Conservation (phyloP, 2,329 filamentous ascomycete genomes). For the Aspergillus luchuensis region DNA sequence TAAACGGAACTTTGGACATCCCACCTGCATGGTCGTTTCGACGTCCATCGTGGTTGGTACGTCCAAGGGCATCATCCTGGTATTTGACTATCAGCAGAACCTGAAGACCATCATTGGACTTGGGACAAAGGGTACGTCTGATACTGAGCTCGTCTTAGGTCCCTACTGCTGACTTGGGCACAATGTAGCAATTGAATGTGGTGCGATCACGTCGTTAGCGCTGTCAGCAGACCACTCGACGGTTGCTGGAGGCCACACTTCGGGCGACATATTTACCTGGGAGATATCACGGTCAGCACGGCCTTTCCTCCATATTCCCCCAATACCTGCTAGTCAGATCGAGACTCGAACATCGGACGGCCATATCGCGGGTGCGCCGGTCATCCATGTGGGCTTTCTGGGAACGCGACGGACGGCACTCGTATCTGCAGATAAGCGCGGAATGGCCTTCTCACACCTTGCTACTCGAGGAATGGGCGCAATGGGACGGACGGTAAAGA, state of each 20-base stretch:
- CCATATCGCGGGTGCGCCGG: conserved; percentile 73
- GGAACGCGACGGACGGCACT: conserved; percentile 91
- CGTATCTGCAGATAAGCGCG: conserved; percentile 89
- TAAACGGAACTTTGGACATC: conserved; percentile 86
- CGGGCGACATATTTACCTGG: conserved; percentile 95
- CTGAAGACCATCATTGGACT: conserved; percentile 91
- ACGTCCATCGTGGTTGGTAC: conserved; percentile 89
- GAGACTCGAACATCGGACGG: conserved; percentile 74
- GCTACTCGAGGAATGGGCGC: conserved; percentile 88
- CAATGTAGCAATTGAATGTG: conserved; percentile 77
- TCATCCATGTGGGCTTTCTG: conserved; percentile 92
- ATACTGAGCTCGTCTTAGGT: background rate
- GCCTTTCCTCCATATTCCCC: conserved; percentile 85
- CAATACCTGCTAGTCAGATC: conserved; percentile 66
- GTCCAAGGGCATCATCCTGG: conserved; percentile 87
- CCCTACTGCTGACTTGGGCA: background rate
- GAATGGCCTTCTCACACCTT: conserved; percentile 98
- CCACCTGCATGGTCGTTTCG: conserved; percentile 86
- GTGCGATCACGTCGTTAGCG: conserved; percentile 80
- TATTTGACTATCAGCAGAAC: conserved; percentile 97
- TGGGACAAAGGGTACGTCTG: conserved; percentile 75
- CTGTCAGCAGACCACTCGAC: conserved; percentile 93
- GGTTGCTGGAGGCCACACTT: conserved; percentile 84
- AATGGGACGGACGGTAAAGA: conserved; percentile 82
- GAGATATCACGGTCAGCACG: conserved; percentile 79